Conservation (phyloP, 2,329 filamentous ascomycete genomes). For the Apiospora arundinis region DNA sequence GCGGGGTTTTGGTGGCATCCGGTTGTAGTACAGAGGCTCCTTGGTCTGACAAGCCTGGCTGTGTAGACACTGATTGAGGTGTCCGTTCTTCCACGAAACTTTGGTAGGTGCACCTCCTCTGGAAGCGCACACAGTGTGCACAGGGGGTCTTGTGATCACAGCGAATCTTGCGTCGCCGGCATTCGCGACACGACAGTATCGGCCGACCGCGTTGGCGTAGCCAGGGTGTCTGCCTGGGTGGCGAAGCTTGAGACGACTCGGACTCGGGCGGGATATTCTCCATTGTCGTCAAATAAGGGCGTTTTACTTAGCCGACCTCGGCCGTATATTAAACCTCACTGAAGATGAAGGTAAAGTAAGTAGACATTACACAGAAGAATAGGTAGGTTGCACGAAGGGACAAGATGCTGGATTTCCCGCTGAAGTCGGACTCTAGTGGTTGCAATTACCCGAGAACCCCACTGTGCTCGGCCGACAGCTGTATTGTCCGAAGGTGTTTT, state of each 20-base stretch:
- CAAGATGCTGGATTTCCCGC: too few species aligned
- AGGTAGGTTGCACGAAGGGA: too few species aligned
- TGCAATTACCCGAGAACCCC: background rate
- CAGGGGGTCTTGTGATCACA: conserved; percentile 52
- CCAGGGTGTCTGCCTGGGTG: background rate
- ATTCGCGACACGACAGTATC: conserved; percentile 50
- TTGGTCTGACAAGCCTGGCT: background rate
- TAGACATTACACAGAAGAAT: too few species aligned
- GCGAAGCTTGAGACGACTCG: background rate
- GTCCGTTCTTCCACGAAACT: conserved; percentile 26
- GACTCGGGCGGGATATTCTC: background rate
- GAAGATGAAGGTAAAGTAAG: too few species aligned
- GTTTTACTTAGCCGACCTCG: too few species aligned
- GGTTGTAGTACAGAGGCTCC: background rate
- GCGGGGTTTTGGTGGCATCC: background rate
- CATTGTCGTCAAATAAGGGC: background rate
- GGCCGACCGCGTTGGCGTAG: conserved; percentile 40
- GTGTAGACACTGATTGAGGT: background rate
- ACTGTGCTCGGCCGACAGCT: background rate
- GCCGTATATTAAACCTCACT: too few species aligned
- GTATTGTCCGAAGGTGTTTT: background rate
- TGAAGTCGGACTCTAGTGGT: background rate
- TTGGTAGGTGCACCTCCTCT: conserved; percentile 41
- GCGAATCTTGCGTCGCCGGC: conserved; percentile 52
- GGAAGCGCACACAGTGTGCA: conserved; percentile 42